Evolutionary conservation across 1,139 yeast genomes (phyloP), one percentile per base, ranked within the genome.

Genomic region (Diutina catenulata): DNA sequence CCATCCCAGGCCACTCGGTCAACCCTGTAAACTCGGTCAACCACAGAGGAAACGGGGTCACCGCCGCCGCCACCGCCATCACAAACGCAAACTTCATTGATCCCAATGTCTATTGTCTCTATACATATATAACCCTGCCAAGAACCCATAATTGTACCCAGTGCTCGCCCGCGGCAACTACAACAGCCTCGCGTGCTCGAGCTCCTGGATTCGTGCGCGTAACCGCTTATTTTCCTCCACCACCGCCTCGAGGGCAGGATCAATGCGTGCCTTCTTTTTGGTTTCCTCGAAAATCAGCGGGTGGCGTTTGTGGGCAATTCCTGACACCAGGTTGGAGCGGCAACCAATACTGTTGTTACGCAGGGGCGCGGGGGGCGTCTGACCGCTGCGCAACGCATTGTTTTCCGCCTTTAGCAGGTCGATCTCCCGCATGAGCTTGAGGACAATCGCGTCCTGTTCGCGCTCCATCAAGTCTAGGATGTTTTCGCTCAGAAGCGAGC

Each of bases 1-100:
- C 76, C 39, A 73, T 54, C 1, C 79, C 88, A 0, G 96, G 96
- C 97, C 97, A 87, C 41, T 69, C 68, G 1, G 49, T 58, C 37
- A 84, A 52, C 0, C 88, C 88, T 0, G 95, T 86, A 45, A 83
- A 70, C 8, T 74, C 80, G 1, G 66, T 49, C 27, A 87, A 67
- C 97, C 97, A 87, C 31, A 63, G 44, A 0, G 97, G 97, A 45
- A 87, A 14, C 7, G 29, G 29, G 10, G 15, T 18, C 19, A 14
- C 9, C 2, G 18, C 18, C 15, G 22, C 24, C 13, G 35, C 8
- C 26, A 20, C 20, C 3, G 13, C 16, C 2, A 18, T n/a, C 18
- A 31, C n/a, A 24, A 19, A 21, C 9, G 10, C 10, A 6, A 31
- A 20, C 18, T 13, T 20, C 25, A 31, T 14, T 11, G 16, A 13